phyloP scores from a whole-genome alignment of 1,284 basidiomycete species.

The Cerioporus squamosus region DNA sequence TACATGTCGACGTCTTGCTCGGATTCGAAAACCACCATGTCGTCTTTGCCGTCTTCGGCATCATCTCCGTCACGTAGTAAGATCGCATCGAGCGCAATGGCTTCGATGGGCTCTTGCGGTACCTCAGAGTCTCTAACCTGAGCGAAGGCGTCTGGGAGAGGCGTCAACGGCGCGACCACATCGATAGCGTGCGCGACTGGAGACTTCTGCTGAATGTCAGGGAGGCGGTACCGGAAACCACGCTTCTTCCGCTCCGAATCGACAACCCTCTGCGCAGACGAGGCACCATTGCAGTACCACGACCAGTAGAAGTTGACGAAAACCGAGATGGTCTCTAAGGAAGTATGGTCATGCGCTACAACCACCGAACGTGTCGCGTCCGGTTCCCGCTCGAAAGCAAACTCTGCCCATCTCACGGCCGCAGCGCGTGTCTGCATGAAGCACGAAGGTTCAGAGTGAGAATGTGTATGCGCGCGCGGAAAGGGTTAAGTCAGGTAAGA shows the following conservation, averaged over 20 bases:
- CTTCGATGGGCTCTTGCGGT: not conserved
- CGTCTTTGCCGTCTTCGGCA: slow-evolving; percentile 3
- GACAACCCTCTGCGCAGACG: slow-evolving; percentile 8
- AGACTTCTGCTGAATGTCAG: not conserved
- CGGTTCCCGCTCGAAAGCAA: slow-evolving; percentile 20
- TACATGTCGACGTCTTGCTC: not conserved
- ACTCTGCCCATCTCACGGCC: slow-evolving; percentile 26
- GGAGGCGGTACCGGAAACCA: slow-evolving; percentile 6
- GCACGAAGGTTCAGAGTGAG: not conserved
- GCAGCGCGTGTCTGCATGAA: slow-evolving; percentile 18
- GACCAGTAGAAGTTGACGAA: slow-evolving; percentile 36
- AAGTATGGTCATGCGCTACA: not conserved
- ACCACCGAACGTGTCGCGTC: not conserved
- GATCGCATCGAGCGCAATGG: not conserved
- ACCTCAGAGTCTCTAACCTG: too few relatives aligned
- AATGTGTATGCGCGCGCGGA: not conserved
- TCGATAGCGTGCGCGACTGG: not conserved
- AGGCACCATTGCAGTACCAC: slow-evolving; percentile 6
- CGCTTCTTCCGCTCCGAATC: slow-evolving; percentile 10
- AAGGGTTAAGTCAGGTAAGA: not conserved
- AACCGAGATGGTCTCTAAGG: slow-evolving; percentile 7
- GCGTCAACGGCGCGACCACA: too few relatives aligned
- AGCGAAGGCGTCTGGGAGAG: too few relatives aligned
- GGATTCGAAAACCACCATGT: not conserved
- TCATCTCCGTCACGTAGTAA: not conserved